Base-by-base conservation (phyloP, 2,329 filamentous ascomycete species). In the Ceratocystis smalleyi region DNA sequence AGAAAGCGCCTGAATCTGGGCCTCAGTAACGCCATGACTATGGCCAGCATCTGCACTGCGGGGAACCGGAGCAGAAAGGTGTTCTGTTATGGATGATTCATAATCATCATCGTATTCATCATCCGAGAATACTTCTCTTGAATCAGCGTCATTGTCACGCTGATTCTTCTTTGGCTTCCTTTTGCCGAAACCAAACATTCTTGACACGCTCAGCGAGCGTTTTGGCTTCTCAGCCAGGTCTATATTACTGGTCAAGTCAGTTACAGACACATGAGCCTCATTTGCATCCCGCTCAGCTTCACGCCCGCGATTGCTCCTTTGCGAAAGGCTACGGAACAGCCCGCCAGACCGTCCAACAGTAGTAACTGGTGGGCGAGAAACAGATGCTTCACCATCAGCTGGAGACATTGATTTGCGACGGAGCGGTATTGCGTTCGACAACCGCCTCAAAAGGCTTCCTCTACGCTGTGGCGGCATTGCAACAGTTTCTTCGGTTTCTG, bases 291-390 rank as follows among this genome's bases (percentile, higher is more conserved):
- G 24, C n/a, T 49, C 62, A 10, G 24, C 17, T 19, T 66, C 59
- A 15, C 62, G 59, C 2, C 61, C 63, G 8, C 66, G 40, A 30
- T 61, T 62, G 22, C 69, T 71, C 24, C 75, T 75, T 32, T 74
- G 71, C 4, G 77, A 78, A 47, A 77, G 71, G 1, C 74, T 74
- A 64, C 69, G 65, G 61, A 70, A 70, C 19, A 71, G 61, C 7
- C 69, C 68, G 12, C 69, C 73, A 3, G 40, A 30, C 43, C 71
- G 59, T 5, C 65, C 65, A 47, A 54, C 57, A 17, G 76, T 74
- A 4, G 80, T 79, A 19, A 81, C 70, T 0, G 80, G 80, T 1
- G 80, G 80, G 2, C 78, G 75, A 5, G 78, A 74, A 3, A 61
- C 54, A 45, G 59, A 22, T 47, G 24, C 35, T 49, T 43, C 30